Conservation (phyloP, 306 rosid genomes). For the Mimosa pudica region DNA sequence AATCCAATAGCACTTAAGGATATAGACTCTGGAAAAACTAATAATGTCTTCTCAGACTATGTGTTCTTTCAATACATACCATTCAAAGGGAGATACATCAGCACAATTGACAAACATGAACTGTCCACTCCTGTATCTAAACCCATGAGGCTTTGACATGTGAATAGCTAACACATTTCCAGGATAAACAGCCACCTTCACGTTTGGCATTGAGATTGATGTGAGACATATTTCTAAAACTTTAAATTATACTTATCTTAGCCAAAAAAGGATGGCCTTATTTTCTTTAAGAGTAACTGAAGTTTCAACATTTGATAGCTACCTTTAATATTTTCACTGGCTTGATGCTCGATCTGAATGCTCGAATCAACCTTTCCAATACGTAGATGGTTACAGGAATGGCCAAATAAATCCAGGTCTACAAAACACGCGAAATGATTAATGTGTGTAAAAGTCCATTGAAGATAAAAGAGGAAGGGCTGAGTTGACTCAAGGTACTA, state of each 20-base stretch:
- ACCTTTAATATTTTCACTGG: conserved; percentile 54
- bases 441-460: conserved; percentile 19
- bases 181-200: conserved; percentile 71
- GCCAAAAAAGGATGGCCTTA: conserved; percentile 19
- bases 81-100: conserved; percentile 64
- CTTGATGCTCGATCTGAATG: conserved; percentile 54
- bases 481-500: conserved; percentile 30
- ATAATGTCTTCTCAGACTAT: not conserved
- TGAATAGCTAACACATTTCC: conserved; percentile 65
- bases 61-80: conserved; percentile 42
- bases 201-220: conserved; percentile 21
- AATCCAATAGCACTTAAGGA: not conserved
- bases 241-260: not conserved
- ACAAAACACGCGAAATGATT: conserved; percentile 22
- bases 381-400: conserved; percentile 49
- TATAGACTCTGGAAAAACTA: conserved; percentile 7
- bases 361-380: conserved; percentile 48
- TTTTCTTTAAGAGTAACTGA: conserved; percentile 1
- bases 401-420: conserved; percentile 64
- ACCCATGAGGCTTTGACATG: conserved; percentile 70
- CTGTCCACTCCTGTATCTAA: conserved; percentile 64
- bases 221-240: conserved; percentile 18
- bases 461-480: conserved; percentile 13
- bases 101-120: conserved; percentile 65
- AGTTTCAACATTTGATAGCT: conserved; percentile 21